Conservation (phyloP, 1,284 basidiomycete genomes). For the Malassezia yamatoensis region DNA sequence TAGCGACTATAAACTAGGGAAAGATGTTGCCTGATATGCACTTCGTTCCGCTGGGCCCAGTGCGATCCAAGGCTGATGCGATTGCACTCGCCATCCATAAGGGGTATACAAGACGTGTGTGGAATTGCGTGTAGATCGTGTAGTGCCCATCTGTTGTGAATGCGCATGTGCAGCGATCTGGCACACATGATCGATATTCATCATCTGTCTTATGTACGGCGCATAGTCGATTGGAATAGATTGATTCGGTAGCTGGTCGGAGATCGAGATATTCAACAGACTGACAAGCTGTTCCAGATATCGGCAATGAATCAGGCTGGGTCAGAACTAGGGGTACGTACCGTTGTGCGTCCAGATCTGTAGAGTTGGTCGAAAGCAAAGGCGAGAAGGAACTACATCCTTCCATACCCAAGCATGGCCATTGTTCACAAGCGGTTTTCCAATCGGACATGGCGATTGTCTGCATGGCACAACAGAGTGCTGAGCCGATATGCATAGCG, state of each 20-base stretch:
- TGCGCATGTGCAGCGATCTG: constrained; percentile 2
- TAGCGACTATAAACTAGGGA: background rate
- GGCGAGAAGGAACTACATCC: too few species aligned
- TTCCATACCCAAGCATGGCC: too few species aligned
- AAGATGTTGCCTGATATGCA: background rate
- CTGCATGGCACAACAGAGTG: background rate
- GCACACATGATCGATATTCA: background rate
- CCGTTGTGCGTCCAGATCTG: constrained; percentile 9
- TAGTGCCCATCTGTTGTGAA: background rate
- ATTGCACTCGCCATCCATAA: background rate
- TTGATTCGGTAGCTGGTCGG: constrained; percentile 10
- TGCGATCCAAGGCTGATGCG: constrained; percentile 14
- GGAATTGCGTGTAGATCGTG: constrained; percentile 18
- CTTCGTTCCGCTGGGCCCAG: constrained; percentile 16
- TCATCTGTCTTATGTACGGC: constrained; percentile 10
- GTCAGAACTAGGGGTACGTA: background rate
- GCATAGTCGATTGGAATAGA: constrained; percentile 8
- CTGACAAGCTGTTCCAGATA: background rate
- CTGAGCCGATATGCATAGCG: background rate
- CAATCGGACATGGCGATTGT: too few species aligned
- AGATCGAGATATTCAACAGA: constrained; percentile 3
- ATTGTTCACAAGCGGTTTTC: too few species aligned
- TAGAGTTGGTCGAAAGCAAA: background rate
- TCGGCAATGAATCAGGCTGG: background rate
- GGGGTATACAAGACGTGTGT: constrained; percentile 3